Base-by-base conservation (phyloP, 176 grass and related monocot species). In the Carex cristatella region DNA sequence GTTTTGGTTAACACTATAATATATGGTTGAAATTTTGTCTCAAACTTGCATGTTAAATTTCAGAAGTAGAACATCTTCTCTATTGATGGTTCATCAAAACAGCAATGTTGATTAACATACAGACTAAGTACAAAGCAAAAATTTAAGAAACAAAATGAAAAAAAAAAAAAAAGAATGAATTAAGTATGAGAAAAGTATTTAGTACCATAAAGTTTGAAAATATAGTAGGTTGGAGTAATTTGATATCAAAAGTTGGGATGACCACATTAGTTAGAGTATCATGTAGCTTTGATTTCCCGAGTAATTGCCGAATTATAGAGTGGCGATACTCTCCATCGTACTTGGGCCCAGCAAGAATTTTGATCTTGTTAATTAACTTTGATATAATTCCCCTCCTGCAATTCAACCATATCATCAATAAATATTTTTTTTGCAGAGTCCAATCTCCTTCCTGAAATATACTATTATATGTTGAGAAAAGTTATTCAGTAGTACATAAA, bases 221-320 rank as follows among this genome's bases (percentile, higher is more conserved):
- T 64, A 97, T 89, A 0, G 88, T 89, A 0, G 94, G 94, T 15
- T 94, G 92, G 59, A 94, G 54, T 54, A 81, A 67, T 10, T 60
- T 74, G 16, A 97, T 90, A 38, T 97, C 94, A 58, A 97, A 97
- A 55, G 94, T 84, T 0, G 91, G 94, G 74, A 97, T 94, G 6
- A 94, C 80, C 46, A 93, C 69, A 2, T 84, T 88, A 2, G 94
- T 93, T 10, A 96, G 48, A 14, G 87, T 80, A 49, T 59, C 56
- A 77, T 83, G 70, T 40, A 96, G 6, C 89, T n/a, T 91, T 13
- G 62, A 37, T 37, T 91, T 70, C 2, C 91, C 89, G 2, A 96
- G 35, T 3, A 61, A 13, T 89, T 70, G 23, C 9, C 44, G 87
- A 27, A 96, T 67, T 59, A 87, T 61, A 7, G 65, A 75, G 9